These are phyloP conservation scores for Lachnellula hyalina DNA, from an alignment of 2,329 filamentous ascomycete species.

Conservation along the genomic window DNA sequence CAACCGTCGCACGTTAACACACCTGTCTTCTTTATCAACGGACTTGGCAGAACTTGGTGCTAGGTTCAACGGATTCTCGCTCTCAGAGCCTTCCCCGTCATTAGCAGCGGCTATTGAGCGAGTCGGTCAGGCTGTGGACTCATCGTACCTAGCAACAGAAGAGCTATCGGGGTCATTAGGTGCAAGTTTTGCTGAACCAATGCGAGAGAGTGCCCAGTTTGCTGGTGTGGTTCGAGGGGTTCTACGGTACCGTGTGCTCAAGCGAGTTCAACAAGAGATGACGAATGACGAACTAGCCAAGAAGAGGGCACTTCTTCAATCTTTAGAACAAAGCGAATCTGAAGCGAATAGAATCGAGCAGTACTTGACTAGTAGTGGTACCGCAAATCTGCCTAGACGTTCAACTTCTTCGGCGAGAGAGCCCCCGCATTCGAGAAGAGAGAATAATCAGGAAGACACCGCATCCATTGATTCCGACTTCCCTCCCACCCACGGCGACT, in stretches of 20 bases:
- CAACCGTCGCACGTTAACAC: constrained; percentile 81
- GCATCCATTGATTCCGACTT: constrained; percentile 96
- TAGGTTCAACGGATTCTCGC: constrained; percentile 93
- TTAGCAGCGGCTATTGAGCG: constrained; percentile 91
- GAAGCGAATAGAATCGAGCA: constrained; percentile 93
- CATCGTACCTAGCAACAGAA: constrained; percentile 91
- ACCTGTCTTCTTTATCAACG: constrained; percentile 75
- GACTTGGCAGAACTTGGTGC: constrained; percentile 92
- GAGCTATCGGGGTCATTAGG: constrained; percentile 85
- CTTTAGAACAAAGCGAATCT: constrained; percentile 86
- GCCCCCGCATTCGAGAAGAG: constrained; percentile 41
- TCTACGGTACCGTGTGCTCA: constrained; percentile 82
- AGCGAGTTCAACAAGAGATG: constrained; percentile 96
- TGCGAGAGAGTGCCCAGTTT: constrained; percentile 97
- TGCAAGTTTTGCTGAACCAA: constrained; percentile 91
- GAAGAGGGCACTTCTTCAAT: constrained; percentile 76
- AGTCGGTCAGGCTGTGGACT: constrained; percentile 89
- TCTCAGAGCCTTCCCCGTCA: constrained; percentile 85
- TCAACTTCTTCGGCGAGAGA: constrained; percentile 56
- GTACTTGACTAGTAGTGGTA: constrained; percentile 73
- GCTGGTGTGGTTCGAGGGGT: constrained; percentile 89
- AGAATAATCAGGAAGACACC: constrained; percentile 66
- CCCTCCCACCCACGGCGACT: constrained; percentile 77
- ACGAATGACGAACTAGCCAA: constrained; percentile 88
- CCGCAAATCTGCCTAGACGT: constrained; percentile 56